Conservation (phyloP, 441 rosid genomes). For the Kokia cookei region DNA sequence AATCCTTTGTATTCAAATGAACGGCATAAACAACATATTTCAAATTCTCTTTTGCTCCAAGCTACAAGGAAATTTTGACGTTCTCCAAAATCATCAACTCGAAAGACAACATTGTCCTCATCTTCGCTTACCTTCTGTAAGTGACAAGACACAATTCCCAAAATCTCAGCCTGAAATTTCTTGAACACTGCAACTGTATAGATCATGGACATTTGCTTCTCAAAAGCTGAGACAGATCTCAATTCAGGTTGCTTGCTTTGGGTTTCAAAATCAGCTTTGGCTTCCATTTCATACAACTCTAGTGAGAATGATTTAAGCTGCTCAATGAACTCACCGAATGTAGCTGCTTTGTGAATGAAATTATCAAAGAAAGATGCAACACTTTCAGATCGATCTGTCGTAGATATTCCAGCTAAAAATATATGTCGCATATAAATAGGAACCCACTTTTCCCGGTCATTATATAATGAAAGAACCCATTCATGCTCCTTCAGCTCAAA, state of each 20-base stretch:
- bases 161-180: slow-evolving; percentile 42
- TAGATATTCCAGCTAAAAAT: slow-evolving; percentile 11
- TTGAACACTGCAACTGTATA: slow-evolving; percentile 37
- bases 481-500: slow-evolving; percentile 11
- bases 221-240: slow-evolving; percentile 64
- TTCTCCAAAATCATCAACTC: slow-evolving; percentile 57
- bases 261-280: slow-evolving; percentile 20
- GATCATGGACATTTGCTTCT: slow-evolving; percentile 45
- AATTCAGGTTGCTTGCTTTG: slow-evolving; percentile 46
- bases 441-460: slow-evolving; percentile 6
- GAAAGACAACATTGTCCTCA: slow-evolving; percentile 31
- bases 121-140: slow-evolving; percentile 51
- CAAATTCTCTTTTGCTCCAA: slow-evolving; percentile 32
- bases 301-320: background rate
- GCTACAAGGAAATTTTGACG: slow-evolving; percentile 30
- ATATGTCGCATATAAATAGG: background rate
- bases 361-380: slow-evolving; percentile 7
- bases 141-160: slow-evolving; percentile 64
- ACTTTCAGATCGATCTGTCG: slow-evolving; percentile 2
- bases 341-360: slow-evolving; percentile 6
- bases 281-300: background rate
- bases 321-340: slow-evolving; percentile 6
- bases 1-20: slow-evolving; percentile 52
- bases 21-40: slow-evolving; percentile 35
- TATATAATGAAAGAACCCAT: slow-evolving; percentile 8